Base-by-base conservation (phyloP, 305 asterid genomes). In the Caryopteris hybrid region DNA sequence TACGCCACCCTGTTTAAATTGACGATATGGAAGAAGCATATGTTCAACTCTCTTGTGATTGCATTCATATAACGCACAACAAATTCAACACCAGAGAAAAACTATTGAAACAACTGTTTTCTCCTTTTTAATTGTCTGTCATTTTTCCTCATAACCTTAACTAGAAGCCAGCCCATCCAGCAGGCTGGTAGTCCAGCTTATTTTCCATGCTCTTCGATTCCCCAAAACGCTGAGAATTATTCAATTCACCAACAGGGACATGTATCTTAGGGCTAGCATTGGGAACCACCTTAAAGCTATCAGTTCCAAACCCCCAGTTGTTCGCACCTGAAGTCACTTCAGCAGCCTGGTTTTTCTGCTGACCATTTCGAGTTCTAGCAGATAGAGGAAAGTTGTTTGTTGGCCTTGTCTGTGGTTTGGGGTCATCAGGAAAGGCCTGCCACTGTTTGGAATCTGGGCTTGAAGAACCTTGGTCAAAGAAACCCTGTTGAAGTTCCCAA, bases 161-260 rank as follows among this genome's bases (percentile, higher is more conserved):
- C 85, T 83, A 90, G 81, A 90, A 93, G 51, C 99, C 99, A 58
- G 97, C 99, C 99, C 99, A 93, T 48, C 99, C 99, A 61, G 96
- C 90, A 59, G 99, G 99, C 74, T 85, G 95, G 55, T 94, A 57
- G 20, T 79, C 80, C 21, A 83, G 69, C 83, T 80, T 88, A 69
- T 74, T 85, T 27, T 72, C 91, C 27, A 58, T 46, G 67, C 74
- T 77, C 88, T 82, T 88, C 31, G 78, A 61, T 51, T 75, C 92
- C 31, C 80, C 89, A 71, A 80, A 75, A 3, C 81, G 85, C 83
- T 72, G 86, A 75, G 92, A 84, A 41, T 66, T 82, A 34, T 71
- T 81, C 50, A 72, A 62, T 27, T 71, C 88, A 13, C 78, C 74
- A 48, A 64, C 61, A 50, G 79, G 73, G 42, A 23, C 52, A 56